These are phyloP conservation scores for Globisporangium lucens DNA, from an alignment of 352 stramenopile genomes.

Conservation along the genomic window DNA sequence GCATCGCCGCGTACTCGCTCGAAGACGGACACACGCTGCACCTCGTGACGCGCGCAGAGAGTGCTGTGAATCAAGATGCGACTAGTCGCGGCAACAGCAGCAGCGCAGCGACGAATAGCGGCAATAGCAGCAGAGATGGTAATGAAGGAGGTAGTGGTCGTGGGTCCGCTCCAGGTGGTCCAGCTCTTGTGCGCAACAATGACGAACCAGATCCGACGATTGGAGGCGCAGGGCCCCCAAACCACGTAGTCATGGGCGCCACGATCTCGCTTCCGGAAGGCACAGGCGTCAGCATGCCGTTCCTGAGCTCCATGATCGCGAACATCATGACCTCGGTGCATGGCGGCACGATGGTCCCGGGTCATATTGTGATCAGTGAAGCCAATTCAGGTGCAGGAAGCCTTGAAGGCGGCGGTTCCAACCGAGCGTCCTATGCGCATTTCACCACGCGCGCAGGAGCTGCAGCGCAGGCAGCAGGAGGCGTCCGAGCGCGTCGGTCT, in stretches of 20 bases:
- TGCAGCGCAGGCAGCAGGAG: background rate
- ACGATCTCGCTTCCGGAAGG: constrained; percentile 71
- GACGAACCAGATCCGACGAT: constrained; percentile 70
- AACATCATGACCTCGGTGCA: constrained; percentile 66
- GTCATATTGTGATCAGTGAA: constrained; percentile 15
- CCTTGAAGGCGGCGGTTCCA: background rate
- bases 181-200: constrained; percentile 35
- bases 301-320: constrained; percentile 80
- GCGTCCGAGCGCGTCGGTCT: constrained; percentile 7
- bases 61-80: background rate
- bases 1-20: constrained; percentile 63
- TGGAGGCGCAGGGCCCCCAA: constrained; percentile 15
- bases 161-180: background rate
- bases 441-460: constrained; percentile 7
- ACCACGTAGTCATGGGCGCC: constrained; percentile 69
- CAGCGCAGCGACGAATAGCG: background rate
- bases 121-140: background rate
- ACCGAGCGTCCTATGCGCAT: constrained; percentile 11
- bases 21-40: constrained; percentile 84
- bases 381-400: constrained; percentile 6
- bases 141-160: too few species aligned
- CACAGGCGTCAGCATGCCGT: constrained; percentile 67
- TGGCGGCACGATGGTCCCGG: constrained; percentile 28
- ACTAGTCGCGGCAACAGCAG: background rate
- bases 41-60: constrained; percentile 59